These are phyloP conservation scores for Cynanchum wilfordii DNA, from an alignment of 257 asterid genomes.

Conservation along the genomic window DNA sequence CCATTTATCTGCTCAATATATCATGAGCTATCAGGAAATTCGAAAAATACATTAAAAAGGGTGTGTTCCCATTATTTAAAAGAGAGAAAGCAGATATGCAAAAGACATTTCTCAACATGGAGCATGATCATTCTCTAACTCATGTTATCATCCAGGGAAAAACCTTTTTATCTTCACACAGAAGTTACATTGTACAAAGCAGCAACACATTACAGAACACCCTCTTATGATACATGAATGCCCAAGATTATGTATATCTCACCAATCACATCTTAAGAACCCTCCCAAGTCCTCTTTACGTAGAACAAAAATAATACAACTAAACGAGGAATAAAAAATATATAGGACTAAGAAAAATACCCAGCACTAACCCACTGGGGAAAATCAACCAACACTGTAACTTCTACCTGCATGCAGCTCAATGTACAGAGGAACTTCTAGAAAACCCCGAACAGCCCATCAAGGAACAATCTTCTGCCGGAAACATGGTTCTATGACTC, in stretches of 20 bases:
- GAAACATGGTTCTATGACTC: constrained; percentile 11
- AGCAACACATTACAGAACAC: constrained; percentile 36
- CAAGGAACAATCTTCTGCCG: constrained; percentile 18
- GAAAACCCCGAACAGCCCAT: constrained; percentile 25
- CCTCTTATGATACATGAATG: constrained; percentile 46
- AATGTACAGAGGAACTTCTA: constrained; percentile 38
- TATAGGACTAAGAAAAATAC: constrained; percentile 24
- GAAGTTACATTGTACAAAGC: not conserved
- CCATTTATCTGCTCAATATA: too few relatives aligned
- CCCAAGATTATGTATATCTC: constrained; percentile 32
- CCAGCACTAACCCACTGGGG: constrained; percentile 26
- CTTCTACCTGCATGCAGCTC: constrained; percentile 36
- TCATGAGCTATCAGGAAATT: too few relatives aligned
- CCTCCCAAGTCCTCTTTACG: constrained; percentile 22
- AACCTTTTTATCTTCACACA: not conserved
- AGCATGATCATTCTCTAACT: not conserved
- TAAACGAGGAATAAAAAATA: constrained; percentile 25
- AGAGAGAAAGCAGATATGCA: not conserved
- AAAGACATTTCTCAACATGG: not conserved
- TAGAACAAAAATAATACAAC: constrained; percentile 37
- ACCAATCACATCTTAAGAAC: constrained; percentile 30
- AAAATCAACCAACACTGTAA: constrained; percentile 25
- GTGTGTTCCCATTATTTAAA: too few relatives aligned
- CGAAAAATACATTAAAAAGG: too few relatives aligned
- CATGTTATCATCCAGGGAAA: not conserved